Evolutionary conservation across 768 basidiomycete genomes (phyloP), one percentile per base, ranked within the genome.

Genomic region (Mycena haematopus): DNA sequence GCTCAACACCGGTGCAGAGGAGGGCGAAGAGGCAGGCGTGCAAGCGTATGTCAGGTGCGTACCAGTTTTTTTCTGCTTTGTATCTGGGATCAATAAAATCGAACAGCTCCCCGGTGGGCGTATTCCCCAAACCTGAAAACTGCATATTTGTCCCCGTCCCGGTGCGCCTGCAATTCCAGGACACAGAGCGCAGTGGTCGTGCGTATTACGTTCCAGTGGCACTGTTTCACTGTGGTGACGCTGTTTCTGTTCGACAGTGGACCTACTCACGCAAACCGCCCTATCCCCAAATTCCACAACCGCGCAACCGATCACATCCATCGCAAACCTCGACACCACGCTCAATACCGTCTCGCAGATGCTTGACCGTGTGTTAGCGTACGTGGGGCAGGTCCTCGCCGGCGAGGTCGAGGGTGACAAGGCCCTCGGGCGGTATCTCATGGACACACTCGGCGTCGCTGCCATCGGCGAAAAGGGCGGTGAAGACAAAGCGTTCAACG

Each of bases 81-180:
- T 54, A 42, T 44, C 42, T 27, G 54, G 33, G 8, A 53, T 22
- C 2, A 15, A 45, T 71, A 53, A 51, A 61, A 35, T 11, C 15
- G 38, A 6, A 21, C 68, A 94, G 93, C 72, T 91, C 94, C 56
- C 93, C 94, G 5, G 87, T 98, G 17, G 95, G 96, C 13, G 86
- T 95, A 25, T 85, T 82, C 73, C 92, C 91, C 36, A 96, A 94
- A 78, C 87, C 93, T 46, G 96, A 98, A 79, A 96, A 97, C 77
- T 93, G 92, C 69, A 92, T 96, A 31, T 99, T 99, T 76, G 82
- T 92, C 29, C 96, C 96, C 36, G 87, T 99, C 54, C 91, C 93
- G n/a, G 90, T 92, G 62, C 86, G 91, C 64, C 81, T 99, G 59
- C 86, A 86, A 68, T 92, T 92, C 76, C 86, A 90, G 68, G 87